Conservation (phyloP, 1,284 basidiomycete genomes). For the Irpex sp. region DNA sequence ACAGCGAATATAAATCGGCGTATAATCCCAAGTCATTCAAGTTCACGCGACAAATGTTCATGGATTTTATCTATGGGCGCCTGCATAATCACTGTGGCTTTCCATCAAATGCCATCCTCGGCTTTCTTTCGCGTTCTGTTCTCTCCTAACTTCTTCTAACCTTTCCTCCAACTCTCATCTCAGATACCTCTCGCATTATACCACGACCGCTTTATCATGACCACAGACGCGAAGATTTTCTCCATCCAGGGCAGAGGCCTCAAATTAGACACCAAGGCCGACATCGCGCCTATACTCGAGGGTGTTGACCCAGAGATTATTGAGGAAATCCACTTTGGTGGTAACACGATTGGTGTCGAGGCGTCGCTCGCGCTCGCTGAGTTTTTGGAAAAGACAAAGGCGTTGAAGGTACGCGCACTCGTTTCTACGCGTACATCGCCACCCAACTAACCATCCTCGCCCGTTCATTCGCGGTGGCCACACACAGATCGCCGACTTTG, state of each 20-base stretch:
- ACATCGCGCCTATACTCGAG: slow-evolving; percentile 78
- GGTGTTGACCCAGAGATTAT: slow-evolving; percentile 64
- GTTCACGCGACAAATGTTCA: background rate
- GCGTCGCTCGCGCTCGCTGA: slow-evolving; percentile 86
- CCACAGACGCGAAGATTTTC: slow-evolving; percentile 32
- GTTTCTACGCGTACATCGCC: background rate
- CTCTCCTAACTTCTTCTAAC: background rate
- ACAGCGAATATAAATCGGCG: too few relatives aligned
- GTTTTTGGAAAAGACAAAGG: slow-evolving; percentile 69
- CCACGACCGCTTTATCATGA: slow-evolving; percentile 2
- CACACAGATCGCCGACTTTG: slow-evolving; percentile 86
- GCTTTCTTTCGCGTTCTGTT: too few relatives aligned
- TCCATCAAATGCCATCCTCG: background rate
- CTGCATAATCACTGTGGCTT: background rate
- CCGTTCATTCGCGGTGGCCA: background rate
- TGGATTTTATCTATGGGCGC: slow-evolving; percentile 1
- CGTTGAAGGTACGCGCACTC: slow-evolving; percentile 53
- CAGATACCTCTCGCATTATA: slow-evolving; percentile 3
- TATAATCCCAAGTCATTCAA: too few relatives aligned
- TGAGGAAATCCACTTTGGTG: slow-evolving; percentile 91
- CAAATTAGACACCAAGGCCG: slow-evolving; percentile 79
- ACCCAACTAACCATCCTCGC: background rate
- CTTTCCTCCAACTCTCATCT: background rate
- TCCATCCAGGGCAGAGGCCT: slow-evolving; percentile 75
- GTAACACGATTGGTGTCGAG: slow-evolving; percentile 95